These are phyloP conservation scores for Nicotiana tabacum DNA, from an alignment of 257 asterid species.

Conservation along the genomic window DNA sequence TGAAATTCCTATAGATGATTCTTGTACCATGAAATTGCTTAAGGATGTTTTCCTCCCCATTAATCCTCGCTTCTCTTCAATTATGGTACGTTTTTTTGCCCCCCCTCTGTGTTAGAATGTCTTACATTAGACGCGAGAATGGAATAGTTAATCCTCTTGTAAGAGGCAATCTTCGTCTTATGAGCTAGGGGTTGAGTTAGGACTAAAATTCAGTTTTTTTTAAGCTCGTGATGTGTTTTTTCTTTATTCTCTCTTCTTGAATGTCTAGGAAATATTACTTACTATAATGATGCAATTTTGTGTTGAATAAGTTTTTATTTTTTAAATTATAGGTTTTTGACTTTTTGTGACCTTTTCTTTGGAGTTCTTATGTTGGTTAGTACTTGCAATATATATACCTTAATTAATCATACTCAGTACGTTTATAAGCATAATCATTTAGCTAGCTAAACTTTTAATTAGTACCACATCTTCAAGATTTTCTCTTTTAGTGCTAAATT, in stretches of 20 bases:
- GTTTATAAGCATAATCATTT: too few relatives aligned
- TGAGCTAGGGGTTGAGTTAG: neutral
- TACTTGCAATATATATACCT: neutral
- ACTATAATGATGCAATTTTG: too few relatives aligned
- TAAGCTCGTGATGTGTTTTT: too few relatives aligned
- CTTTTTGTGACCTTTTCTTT: too few relatives aligned
- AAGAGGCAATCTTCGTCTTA: neutral
- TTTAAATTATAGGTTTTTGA: too few relatives aligned
- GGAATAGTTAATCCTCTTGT: neutral
- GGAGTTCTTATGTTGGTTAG: neutral
- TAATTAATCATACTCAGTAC: neutral
- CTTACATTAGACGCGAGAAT: neutral
- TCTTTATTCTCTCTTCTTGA: neutral
- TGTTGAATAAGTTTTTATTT: too few relatives aligned
- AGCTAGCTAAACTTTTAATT: too few relatives aligned
- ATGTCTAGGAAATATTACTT: neutral
- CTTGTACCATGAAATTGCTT: conserved; percentile 5
- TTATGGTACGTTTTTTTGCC: conserved; percentile 28
- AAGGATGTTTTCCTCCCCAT: conserved; percentile 32
- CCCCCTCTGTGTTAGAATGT: neutral
- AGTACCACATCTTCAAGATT: neutral
- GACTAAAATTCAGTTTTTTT: neutral
- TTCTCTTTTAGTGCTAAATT: neutral
- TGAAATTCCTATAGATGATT: conserved; percentile 26
- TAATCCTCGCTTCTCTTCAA: conserved; percentile 38